A percentile compares a stretch with the other conserved stretches of the same genome.
Evolutionary conservation across 805 yeast genomes (phyloP).

Genomic region (Aciculoconidium aculeatum): DNA sequence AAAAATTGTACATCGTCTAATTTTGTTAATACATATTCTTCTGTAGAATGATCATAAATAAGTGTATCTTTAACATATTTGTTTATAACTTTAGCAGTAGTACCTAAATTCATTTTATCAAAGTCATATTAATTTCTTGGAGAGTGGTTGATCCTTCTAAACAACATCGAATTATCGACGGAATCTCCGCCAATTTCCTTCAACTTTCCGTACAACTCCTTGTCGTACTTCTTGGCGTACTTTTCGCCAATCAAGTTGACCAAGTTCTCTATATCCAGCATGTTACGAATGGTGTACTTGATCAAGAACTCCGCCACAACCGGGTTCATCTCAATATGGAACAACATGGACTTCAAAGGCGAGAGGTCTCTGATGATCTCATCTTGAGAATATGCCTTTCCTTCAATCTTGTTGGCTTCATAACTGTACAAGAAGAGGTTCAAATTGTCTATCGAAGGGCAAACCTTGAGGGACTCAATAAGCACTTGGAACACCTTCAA

Average conservation of each 20-base stretch:
- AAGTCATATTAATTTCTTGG: too few species aligned
- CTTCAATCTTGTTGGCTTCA: constrained; percentile 6
- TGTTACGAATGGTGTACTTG: constrained; percentile 14
- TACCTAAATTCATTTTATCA: too few species aligned
- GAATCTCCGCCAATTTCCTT: constrained; percentile 9
- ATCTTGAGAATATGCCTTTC: constrained; percentile 7
- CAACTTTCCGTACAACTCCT: constrained; percentile 16
- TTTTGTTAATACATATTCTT: too few species aligned
- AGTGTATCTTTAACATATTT: too few species aligned
- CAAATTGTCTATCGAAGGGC: constrained; percentile 21
- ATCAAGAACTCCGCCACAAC: constrained; percentile 18
- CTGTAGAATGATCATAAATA: too few species aligned
- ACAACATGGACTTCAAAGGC: constrained; percentile 22
- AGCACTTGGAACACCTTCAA: constrained; percentile 2
- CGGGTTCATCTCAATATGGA: constrained; percentile 16
- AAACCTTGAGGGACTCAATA: constrained; percentile 5
- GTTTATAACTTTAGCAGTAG: too few species aligned
- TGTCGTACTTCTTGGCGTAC: constrained; percentile 13
- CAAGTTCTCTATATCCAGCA: constrained; percentile 24
- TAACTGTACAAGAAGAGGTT: constrained; percentile 15
- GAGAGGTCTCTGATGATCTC: constrained; percentile 17
- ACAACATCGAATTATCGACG: not conserved
- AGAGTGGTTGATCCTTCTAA: too few species aligned
- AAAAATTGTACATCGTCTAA: too few species aligned
- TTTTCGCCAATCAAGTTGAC: constrained; percentile 13